Evolutionary conservation across 106 monocot species (phyloP).

Genomic region (Triglochin maritima): DNA sequence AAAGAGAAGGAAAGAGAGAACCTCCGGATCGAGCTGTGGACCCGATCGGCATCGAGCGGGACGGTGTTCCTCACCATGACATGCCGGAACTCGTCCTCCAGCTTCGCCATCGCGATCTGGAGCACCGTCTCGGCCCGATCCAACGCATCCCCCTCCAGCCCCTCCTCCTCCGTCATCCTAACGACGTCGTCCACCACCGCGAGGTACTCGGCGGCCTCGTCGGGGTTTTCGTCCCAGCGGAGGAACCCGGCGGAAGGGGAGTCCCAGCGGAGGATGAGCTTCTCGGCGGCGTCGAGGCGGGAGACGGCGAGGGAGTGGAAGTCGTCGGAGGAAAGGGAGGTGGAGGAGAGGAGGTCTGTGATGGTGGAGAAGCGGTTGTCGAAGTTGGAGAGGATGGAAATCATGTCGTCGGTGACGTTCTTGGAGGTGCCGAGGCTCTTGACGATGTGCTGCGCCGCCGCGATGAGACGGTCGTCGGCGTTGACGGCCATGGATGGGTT

Average conservation of each 20-base stretch:
- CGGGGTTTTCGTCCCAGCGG: slow-evolving; percentile 38
- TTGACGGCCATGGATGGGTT: slow-evolving; percentile 11
- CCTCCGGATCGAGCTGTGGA: slow-evolving; percentile 27
- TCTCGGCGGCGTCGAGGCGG: slow-evolving; percentile 32
- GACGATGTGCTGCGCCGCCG: slow-evolving; percentile 75
- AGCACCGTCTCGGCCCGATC: slow-evolving; percentile 45
- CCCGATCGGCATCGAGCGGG: slow-evolving; percentile 32
- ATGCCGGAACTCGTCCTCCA: slow-evolving; percentile 74
- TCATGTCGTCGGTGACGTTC: slow-evolving; percentile 77
- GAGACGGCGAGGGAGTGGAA: background rate
- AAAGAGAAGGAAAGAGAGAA: slow-evolving; percentile 27
- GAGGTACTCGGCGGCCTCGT: slow-evolving; percentile 48
- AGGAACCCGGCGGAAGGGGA: slow-evolving; percentile 27
- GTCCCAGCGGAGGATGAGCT: slow-evolving; percentile 49
- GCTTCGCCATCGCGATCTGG: slow-evolving; percentile 52
- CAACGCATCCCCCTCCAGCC: slow-evolving; percentile 7
- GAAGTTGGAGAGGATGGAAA: slow-evolving; percentile 77
- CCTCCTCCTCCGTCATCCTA: slow-evolving; percentile 14
- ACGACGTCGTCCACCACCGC: slow-evolving; percentile 51
- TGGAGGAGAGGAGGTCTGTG: slow-evolving; percentile 23
- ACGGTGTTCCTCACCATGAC: slow-evolving; percentile 45
- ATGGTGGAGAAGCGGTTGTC: slow-evolving; percentile 67
- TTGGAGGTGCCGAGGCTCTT: slow-evolving; percentile 53
- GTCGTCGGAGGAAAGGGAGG: background rate
- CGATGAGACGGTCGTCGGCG: slow-evolving; percentile 64